phyloP scores from a whole-genome alignment of 1,284 basidiomycete genomes.

The Tetrapyrgos nigripes region DNA sequence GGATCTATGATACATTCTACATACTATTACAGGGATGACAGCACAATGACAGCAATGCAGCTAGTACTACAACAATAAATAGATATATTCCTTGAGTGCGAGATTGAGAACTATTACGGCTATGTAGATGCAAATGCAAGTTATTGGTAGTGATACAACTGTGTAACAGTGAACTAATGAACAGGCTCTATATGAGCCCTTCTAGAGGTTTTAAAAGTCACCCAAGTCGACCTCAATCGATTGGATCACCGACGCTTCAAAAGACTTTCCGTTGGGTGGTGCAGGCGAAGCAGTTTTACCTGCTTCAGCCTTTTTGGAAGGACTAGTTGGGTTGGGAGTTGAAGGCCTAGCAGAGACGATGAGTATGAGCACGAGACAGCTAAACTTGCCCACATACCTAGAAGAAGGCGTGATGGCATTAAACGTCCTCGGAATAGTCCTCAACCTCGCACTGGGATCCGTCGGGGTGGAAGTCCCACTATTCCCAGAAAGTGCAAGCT shows the following conservation, averaged over 20 bases:
- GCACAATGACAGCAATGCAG: not conserved
- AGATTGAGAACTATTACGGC: too few relatives aligned
- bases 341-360: slow-evolving; percentile 45
- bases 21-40: not conserved
- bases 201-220: slow-evolving; percentile 60
- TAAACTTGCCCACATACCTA: slow-evolving; percentile 49
- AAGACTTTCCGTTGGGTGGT: slow-evolving; percentile 44
- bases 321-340: slow-evolving; percentile 57
- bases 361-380: slow-evolving; percentile 5
- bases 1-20: not conserved
- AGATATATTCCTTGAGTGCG: not conserved
- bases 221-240: slow-evolving; percentile 79
- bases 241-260: slow-evolving; percentile 66
- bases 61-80: not conserved
- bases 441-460: slow-evolving; percentile 70
- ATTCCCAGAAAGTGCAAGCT: slow-evolving; percentile 52
- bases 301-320: slow-evolving; percentile 31
- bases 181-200: not conserved
- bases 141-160: not conserved
- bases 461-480: slow-evolving; percentile 51
- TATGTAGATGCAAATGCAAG: not conserved
- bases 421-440: slow-evolving; percentile 59
- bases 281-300: slow-evolving; percentile 28
- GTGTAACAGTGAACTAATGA: not conserved
- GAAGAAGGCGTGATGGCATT: slow-evolving; percentile 49